Percentiles rank a stretch among this genome's conserved stretches.
phyloP scores from a whole-genome alignment of 2,329 filamentous ascomycete genomes.

The Aspergillus sp. region DNA sequence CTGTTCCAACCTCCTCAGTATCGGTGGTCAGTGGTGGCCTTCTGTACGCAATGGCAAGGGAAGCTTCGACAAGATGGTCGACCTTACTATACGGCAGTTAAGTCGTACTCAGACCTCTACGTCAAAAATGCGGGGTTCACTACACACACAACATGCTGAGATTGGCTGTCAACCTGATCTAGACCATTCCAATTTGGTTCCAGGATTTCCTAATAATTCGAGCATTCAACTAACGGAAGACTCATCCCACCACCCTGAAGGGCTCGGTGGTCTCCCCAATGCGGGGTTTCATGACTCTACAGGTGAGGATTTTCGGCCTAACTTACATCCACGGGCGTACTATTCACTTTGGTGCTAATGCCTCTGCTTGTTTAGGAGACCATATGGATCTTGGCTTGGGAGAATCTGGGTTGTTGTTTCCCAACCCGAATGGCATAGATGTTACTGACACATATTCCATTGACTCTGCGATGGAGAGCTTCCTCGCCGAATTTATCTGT shows the following conservation, averaged over 20 bases:
- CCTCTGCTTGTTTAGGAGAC: neutral
- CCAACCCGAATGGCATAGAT: conserved; percentile 2
- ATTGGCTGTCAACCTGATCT: neutral
- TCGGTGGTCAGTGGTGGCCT: conserved; percentile 46
- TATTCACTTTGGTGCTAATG: neutral
- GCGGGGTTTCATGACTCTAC: neutral
- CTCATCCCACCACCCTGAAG: neutral
- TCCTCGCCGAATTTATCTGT: conserved; percentile 26
- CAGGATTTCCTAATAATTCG: neutral
- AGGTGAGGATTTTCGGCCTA: neutral
- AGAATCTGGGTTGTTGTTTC: neutral
- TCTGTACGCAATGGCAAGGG: conserved; percentile 35
- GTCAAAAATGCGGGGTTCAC: neutral
- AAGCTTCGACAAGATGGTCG: conserved; percentile 35
- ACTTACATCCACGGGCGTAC: neutral
- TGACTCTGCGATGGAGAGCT: conserved; percentile 27
- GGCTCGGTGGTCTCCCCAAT: neutral
- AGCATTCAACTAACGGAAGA: neutral
- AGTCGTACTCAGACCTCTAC: conserved; percentile 12
- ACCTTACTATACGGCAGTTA: conserved; percentile 28
- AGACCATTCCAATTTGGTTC: neutral
- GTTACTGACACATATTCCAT: conserved; percentile 10
- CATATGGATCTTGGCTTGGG: neutral
- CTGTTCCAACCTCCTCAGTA: conserved; percentile 41
- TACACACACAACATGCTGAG: neutral